Percentiles rank a stretch among this genome's conserved stretches.
These are phyloP conservation scores for Trichothecium roseum DNA, from an alignment of 2,329 filamentous ascomycete species.

Conservation along the genomic window DNA sequence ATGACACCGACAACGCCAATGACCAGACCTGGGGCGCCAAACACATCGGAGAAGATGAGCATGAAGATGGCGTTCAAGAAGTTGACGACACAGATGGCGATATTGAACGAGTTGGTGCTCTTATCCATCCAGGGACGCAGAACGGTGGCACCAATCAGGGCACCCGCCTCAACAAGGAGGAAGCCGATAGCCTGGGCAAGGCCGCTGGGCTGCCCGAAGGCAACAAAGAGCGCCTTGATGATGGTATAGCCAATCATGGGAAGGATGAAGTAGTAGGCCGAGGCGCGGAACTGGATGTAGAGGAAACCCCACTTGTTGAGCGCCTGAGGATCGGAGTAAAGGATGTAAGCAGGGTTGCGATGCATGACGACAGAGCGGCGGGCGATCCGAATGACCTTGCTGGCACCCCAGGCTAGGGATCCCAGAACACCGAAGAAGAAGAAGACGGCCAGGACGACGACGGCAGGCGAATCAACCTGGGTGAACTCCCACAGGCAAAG, in stretches of 20 bases:
- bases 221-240: slow-evolving; percentile 85
- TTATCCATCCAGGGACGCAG: slow-evolving; percentile 97
- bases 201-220: slow-evolving; percentile 61
- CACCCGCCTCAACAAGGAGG: slow-evolving; percentile 69
- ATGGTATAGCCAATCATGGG: slow-evolving; percentile 68
- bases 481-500: slow-evolving; percentile 93
- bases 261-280: slow-evolving; percentile 90
- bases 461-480: slow-evolving; percentile 70
- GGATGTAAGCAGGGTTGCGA: slow-evolving; percentile 92
- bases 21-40: slow-evolving; percentile 73
- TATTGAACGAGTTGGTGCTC: slow-evolving; percentile 95
- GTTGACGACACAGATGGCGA: slow-evolving; percentile 80
- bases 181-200: slow-evolving; percentile 72
- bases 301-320: slow-evolving; percentile 98
- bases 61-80: slow-evolving; percentile 86
- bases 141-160: slow-evolving; percentile 68
- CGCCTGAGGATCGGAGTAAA: slow-evolving; percentile 88
- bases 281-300: slow-evolving; percentile 93
- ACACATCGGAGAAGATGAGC: slow-evolving; percentile 78
- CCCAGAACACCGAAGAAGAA: slow-evolving; percentile 74
- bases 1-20: slow-evolving; percentile 82
- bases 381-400: slow-evolving; percentile 82
- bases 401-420: slow-evolving; percentile 75
- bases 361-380: slow-evolving; percentile 83
- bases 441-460: slow-evolving; percentile 78